Base-by-base conservation (phyloP, 2,329 filamentous ascomycete genomes). In the Monosporascus sp. region DNA sequence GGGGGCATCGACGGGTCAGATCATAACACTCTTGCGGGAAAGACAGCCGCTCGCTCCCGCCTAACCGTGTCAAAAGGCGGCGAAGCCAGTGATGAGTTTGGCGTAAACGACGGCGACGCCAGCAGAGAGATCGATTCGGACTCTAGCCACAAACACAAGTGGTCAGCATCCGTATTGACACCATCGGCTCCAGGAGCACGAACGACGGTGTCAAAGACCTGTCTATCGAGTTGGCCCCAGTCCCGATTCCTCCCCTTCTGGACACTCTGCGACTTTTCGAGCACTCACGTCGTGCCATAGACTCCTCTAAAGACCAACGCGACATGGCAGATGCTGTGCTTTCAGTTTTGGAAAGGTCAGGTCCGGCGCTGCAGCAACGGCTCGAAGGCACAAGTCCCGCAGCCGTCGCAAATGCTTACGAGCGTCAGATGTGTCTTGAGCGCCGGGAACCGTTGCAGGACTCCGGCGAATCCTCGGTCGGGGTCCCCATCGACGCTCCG, bases 391-490 rank as follows among this genome's bases (percentile, higher is more conserved):
- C 46, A 28, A 45, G 24, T 15, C 43, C 52, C 3, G 46, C 45
- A 8, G 46, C 24, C 8, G 49, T 58, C 17, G 53, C 50, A 5
- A 52, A 53, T 3, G 35, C 22, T 7, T 61, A 61, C 15, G 58
- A 60, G 37, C 48, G 46, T 9, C 53, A 58, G 14, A 41, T 61
- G 2, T 56, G 56, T 22, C 55, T 58, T 11, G 26, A 57, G 40
- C 51, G 53, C 8, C 58, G 58, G 20, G 54, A 55, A 6, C 58
- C 58, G 17, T 41, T 61, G 18, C 55, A 51, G 18, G 46, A 56
- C 9, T 52, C 46, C 22, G 51, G 55, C 50, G 41, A 37, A 8
- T 61, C 56, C 45, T 38, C 52, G 3, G 44, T 61, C 11, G 48
- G 47, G 7, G 56, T 58, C 28, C 53, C 59, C 6, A 20, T 54